Conservation (phyloP, 176 grass and related monocot species). For the Carex pumila region DNA sequence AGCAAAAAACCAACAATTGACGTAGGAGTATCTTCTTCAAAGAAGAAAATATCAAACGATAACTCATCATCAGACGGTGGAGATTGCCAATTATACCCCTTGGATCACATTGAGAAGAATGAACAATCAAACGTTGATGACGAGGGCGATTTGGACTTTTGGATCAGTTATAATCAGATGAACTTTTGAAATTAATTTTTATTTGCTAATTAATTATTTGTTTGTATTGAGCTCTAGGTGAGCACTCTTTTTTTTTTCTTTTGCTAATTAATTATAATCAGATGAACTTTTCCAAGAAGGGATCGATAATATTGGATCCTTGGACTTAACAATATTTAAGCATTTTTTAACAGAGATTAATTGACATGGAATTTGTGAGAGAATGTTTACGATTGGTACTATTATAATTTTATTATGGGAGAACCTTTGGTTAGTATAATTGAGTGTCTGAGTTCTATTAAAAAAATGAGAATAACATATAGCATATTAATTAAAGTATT, state of each 20-base stretch:
- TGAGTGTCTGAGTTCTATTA: too few species aligned
- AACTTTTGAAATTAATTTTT: neutral
- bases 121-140: conserved; percentile 3
- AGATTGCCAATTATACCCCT: neutral
- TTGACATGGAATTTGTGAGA: too few species aligned
- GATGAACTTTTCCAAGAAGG: neutral
- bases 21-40: conserved; percentile 4
- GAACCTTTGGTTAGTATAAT: too few species aligned
- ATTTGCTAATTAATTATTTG: neutral
- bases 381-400: too few species aligned
- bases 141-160: neutral
- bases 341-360: too few species aligned
- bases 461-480: too few species aligned
- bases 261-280: too few species aligned
- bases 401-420: too few species aligned
- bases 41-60: conserved; percentile 32
- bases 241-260: neutral
- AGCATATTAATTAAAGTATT: too few species aligned
- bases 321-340: neutral
- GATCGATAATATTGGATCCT: neutral
- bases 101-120: neutral
- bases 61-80: conserved; percentile 30
- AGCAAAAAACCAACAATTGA: neutral
- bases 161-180: neutral
- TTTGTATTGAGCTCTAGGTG: neutral